These are phyloP conservation scores for Alternaria sp. DNA, from an alignment of 2,329 filamentous ascomycete species.

Conservation along the genomic window DNA sequence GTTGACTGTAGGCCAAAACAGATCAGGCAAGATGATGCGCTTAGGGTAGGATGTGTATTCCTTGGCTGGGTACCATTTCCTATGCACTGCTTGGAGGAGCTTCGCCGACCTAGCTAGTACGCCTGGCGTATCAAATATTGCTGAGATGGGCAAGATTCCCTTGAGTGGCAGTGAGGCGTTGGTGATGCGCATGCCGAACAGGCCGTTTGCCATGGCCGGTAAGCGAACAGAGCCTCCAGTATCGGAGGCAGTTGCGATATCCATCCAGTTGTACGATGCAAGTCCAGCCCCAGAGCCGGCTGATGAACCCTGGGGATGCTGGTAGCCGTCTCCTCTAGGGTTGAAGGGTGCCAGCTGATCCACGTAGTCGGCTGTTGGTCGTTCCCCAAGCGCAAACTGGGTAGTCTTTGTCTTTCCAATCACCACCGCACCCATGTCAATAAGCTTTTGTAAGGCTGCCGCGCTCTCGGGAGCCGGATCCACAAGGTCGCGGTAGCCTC, in stretches of 20 bases:
- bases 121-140: constrained; percentile 20
- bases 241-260: constrained; percentile 20
- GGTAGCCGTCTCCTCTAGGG: constrained; percentile 38
- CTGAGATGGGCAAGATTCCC: constrained; percentile 17
- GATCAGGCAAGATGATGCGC: constrained; percentile 9
- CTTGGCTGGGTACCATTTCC: constrained; percentile 7
- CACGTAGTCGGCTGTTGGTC: constrained; percentile 32
- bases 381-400: constrained; percentile 51
- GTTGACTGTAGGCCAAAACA: constrained; percentile 17
- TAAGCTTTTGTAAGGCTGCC: constrained; percentile 16
- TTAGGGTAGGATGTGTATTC: constrained; percentile 11
- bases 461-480: constrained; percentile 5
- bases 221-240: constrained; percentile 16
- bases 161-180: constrained; percentile 18
- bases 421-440: constrained; percentile 43
- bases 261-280: constrained; percentile 24
- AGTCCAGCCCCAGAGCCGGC: constrained; percentile 13
- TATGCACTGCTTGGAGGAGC: constrained; percentile 17
- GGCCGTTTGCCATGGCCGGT: constrained; percentile 9
- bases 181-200: constrained; percentile 18
- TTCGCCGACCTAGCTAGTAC: constrained; percentile 16
- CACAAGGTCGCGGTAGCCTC: constrained; percentile 18
- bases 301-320: constrained; percentile 14
- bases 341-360: constrained; percentile 39
- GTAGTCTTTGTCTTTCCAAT: constrained; percentile 60